These are phyloP conservation scores for Collariella sp. DNA, from an alignment of 495 filamentous ascomycete species.

Conservation along the genomic window DNA sequence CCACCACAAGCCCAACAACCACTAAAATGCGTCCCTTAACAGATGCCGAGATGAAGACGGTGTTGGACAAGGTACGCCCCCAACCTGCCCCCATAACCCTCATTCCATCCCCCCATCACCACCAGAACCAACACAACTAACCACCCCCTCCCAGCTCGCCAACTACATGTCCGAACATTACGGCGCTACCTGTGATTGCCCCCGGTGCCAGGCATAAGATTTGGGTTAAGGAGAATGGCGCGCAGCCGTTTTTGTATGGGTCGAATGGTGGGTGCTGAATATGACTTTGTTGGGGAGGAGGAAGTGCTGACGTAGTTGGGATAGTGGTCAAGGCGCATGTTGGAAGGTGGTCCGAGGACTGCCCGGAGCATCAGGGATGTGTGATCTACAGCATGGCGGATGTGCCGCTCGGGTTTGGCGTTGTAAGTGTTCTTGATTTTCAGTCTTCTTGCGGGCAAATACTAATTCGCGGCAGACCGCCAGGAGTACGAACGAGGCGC, in stretches of 20 bases:
- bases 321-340: constrained; percentile 82
- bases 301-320: neutral
- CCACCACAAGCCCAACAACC: neutral
- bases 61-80: constrained; percentile 57
- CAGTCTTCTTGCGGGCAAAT: neutral
- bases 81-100: neutral
- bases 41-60: constrained; percentile 59
- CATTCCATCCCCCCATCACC: no score
- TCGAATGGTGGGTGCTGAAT: constrained; percentile 17
- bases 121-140: neutral
- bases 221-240: constrained; percentile 91
- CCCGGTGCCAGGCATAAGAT: constrained; percentile 87
- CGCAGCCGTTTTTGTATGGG: constrained; percentile 88
- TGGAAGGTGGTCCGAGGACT: constrained; percentile 79
- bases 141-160: constrained; percentile 15
- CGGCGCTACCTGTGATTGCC: constrained; percentile 75
- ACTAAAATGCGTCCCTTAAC: constrained; percentile 62
- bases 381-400: constrained; percentile 71
- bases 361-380: constrained; percentile 67
- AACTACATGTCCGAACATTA: constrained; percentile 50
- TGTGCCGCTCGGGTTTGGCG: constrained; percentile 68
- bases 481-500: constrained; percentile 69
- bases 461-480: constrained; percentile 37
- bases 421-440: constrained; percentile 8
- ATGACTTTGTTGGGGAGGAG: no score